Base-by-base conservation (phyloP, 495 filamentous ascomycete genomes). In the Delitschia confertaspora region DNA sequence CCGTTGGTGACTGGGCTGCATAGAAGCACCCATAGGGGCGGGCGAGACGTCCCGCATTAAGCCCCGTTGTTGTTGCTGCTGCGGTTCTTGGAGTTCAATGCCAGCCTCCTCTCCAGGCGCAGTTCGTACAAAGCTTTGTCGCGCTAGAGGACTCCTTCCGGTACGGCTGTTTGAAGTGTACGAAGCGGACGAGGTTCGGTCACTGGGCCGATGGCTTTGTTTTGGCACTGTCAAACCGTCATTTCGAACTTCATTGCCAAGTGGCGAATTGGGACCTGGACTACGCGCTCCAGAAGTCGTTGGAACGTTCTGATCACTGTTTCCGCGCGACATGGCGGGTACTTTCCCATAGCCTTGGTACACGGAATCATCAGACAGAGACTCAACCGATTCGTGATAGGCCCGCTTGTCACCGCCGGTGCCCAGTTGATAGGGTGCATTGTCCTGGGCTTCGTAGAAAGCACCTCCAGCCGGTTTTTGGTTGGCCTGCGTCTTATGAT, bases 401-500 rank as follows among this genome's bases (percentile, higher is more conserved):
- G 10, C 33, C 2, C 29, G 6, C n/a, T 56, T 51, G 9, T 8
- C 16, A 6, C 14, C 6, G 11, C 14, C 13, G 9, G 45, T 9
- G 17, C 17, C 33, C 3, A 39, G 25, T 21, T 42, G 20, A 42
- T 48, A 44, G 1, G 46, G 40, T 17, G 33, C 25, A n/a, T 42
- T 37, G 13, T 10, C 10, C 5, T 51, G 42, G 2, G 47, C 23
- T 45, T 65, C 61, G 42, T 47, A 63, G 41, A 45, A 56, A 10
- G 59, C 63, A 21, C 63, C 63, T 21, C 63, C 60, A 3, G 61
- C 57, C 7, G 61, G 57, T 33, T 41, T 42, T 35, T 64, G 60
- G 6, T 34, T n/a, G 9, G 50, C 56, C 37, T 58, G 57, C 0
- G 45, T 35, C 26, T 50, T 49, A 30, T 57, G 56, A 39, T 61